Base-by-base conservation (phyloP, 768 basidiomycete genomes). In the Heimioporus sp. region DNA sequence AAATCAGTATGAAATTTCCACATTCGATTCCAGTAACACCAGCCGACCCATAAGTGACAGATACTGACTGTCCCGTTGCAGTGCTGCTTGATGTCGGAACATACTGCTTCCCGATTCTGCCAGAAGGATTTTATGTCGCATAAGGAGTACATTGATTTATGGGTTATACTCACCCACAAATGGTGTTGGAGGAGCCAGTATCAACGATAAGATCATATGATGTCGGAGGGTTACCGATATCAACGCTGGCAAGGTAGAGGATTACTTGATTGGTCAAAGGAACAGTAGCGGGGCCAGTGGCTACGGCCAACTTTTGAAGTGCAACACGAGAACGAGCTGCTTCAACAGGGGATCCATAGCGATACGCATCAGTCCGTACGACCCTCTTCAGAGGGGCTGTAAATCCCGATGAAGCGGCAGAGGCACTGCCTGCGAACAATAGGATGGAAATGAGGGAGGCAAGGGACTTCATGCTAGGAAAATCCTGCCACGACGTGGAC, bases 121-220 rank as follows among this genome's bases (percentile, higher is more conserved):
- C 42, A 43, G 13, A 32, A 44, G 8, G 17, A 24, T 24, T 3
- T 24, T 24, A 24, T 24, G 24, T 24, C 24, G 24, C 24, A 24
- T 24, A 24, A 24, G 24, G 5, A 24, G 24, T 24, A 24, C 24
- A 24, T 24, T 24, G 24, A 24, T 24, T 24, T 24, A 24, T 24
- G 24, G 11, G 42, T 13, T 43, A 38, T 2, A 48, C 54, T 21
- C 16, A 51, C 46, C 53, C 56, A 45, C 43, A 59, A 46, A 69
- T 69, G 0, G 65, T 71, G 46, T 67, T 70, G 15, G 70, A 65
- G 21, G 61, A 62, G 6, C 69, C 66, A 4, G 71, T 71, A 48
- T 71, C 71, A 13, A 69, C 50, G 7, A 69, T 35, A 10, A 69
- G 59, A 41, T 63, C 57, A 49, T 68, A 65, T 38, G 64, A 56